Conservation (phyloP, 331 rosid species). For the Rosa hybrid region DNA sequence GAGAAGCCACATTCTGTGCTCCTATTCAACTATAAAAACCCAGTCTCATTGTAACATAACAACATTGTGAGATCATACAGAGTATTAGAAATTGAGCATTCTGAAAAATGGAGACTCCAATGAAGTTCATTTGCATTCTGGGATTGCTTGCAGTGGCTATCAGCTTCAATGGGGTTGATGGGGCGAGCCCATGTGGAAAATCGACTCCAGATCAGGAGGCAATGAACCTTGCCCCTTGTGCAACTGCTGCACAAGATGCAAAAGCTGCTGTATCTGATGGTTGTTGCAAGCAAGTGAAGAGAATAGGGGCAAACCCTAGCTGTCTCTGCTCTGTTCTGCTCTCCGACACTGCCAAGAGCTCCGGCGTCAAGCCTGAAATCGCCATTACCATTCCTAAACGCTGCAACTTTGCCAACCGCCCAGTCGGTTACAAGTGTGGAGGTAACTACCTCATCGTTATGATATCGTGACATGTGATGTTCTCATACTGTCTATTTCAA, state of each 20-base stretch:
- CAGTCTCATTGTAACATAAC: constrained; percentile 20
- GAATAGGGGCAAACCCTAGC: constrained; percentile 46
- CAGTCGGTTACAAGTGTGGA: constrained; percentile 75
- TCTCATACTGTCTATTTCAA: not conserved
- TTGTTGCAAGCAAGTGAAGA: constrained; percentile 51
- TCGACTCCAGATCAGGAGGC: constrained; percentile 53
- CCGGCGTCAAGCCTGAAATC: constrained; percentile 42
- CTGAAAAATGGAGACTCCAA: constrained; percentile 37
- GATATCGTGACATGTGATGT: not conserved
- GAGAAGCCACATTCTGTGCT: constrained; percentile 34
- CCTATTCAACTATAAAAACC: constrained; percentile 35
- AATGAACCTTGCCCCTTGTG: constrained; percentile 59
- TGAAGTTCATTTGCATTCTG: constrained; percentile 39
- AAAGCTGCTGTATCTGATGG: constrained; percentile 48
- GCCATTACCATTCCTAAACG: constrained; percentile 70
- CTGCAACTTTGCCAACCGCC: constrained; percentile 63
- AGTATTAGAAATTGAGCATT: constrained; percentile 5
- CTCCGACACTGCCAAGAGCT: constrained; percentile 46
- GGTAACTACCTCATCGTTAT: constrained; percentile 32
- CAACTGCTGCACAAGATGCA: constrained; percentile 50
- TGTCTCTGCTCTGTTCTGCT: constrained; percentile 68
- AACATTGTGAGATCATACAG: not conserved
- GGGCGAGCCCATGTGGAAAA: constrained; percentile 61
- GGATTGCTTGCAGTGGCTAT: constrained; percentile 35
- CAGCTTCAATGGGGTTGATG: constrained; percentile 32